phyloP scores from a whole-genome alignment of 305 asterid species.

The Fraxinus nigra region DNA sequence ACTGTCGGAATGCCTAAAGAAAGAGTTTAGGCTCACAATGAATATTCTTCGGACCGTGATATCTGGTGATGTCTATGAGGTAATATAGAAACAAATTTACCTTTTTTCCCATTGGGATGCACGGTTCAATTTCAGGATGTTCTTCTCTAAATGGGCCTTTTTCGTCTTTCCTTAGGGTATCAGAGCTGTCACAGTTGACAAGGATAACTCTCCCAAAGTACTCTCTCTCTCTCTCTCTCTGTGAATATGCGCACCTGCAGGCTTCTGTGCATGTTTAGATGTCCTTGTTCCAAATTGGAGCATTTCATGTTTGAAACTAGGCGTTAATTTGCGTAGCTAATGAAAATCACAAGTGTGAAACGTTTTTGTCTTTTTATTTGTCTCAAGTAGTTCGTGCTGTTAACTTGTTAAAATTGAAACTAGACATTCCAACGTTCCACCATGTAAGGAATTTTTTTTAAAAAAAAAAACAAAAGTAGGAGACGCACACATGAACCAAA shows the following conservation, averaged over 20 bases:
- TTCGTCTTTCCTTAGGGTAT: slow-evolving; percentile 51
- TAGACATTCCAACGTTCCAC: background rate
- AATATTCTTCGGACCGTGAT: slow-evolving; percentile 55
- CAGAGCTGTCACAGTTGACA: slow-evolving; percentile 79
- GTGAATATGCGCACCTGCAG: background rate
- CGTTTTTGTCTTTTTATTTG: background rate
- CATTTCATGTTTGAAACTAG: background rate
- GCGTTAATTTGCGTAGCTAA: background rate
- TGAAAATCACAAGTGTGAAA: background rate
- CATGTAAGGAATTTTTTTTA: background rate
- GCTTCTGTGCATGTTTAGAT: background rate
- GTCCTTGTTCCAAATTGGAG: background rate
- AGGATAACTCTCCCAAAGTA: slow-evolving; percentile 84
- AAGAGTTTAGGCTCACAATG: slow-evolving; percentile 81
- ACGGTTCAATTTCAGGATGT: background rate
- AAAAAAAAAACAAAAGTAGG: background rate
- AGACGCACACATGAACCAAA: background rate
- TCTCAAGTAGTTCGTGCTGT: background rate
- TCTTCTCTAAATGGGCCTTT: slow-evolving; percentile 9
- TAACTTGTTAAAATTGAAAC: background rate
- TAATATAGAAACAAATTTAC: slow-evolving; percentile 21
- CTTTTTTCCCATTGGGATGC: background rate
- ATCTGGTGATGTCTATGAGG: slow-evolving; percentile 90
- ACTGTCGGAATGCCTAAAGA: slow-evolving; percentile 66
- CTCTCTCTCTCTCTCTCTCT: slow-evolving; percentile 19